Percentiles rank a stretch among this genome's conserved stretches.
These are phyloP conservation scores for Neurospora terricola DNA, from an alignment of 495 filamentous ascomycete species.

Conservation along the genomic window DNA sequence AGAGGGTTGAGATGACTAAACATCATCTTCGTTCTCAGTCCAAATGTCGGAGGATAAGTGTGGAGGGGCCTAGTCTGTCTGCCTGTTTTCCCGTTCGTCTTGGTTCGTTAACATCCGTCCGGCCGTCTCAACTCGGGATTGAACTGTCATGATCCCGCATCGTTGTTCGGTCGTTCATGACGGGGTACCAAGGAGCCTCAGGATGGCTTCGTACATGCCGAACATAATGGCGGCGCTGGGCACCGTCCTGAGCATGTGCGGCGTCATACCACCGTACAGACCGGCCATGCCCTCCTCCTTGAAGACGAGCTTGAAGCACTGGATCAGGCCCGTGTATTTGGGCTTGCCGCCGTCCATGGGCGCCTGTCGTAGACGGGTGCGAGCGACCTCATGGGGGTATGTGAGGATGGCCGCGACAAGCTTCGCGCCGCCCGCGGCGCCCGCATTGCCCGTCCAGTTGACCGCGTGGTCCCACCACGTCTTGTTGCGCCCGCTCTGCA, in stretches of 20 bases:
- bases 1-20: background rate
- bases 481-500: slow-evolving; percentile 41
- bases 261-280: slow-evolving; percentile 77
- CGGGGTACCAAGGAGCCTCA: slow-evolving; percentile 41
- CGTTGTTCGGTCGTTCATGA: slow-evolving; percentile 1
- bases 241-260: slow-evolving; percentile 78
- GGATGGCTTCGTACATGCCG: slow-evolving; percentile 78
- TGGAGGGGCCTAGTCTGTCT: background rate
- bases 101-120: background rate
- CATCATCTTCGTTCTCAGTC: background rate
- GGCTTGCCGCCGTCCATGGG: slow-evolving; percentile 59
- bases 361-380: slow-evolving; percentile 72
- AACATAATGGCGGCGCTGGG: slow-evolving; percentile 88
- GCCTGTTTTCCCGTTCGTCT: background rate
- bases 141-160: background rate
- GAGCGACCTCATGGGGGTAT: slow-evolving; percentile 83
- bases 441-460: slow-evolving; percentile 58
- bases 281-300: slow-evolving; percentile 76
- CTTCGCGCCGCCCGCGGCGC: slow-evolving; percentile 73
- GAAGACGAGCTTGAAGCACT: slow-evolving; percentile 72
- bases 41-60: background rate
- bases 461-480: slow-evolving; percentile 55
- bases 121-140: background rate
- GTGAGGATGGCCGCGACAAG: slow-evolving; percentile 68
- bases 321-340: slow-evolving; percentile 75